Percentiles rank a stretch among this genome's conserved stretches.
Conservation (phyloP, 2,329 filamentous ascomycete species). For the Trichoderma asperellum region DNA sequence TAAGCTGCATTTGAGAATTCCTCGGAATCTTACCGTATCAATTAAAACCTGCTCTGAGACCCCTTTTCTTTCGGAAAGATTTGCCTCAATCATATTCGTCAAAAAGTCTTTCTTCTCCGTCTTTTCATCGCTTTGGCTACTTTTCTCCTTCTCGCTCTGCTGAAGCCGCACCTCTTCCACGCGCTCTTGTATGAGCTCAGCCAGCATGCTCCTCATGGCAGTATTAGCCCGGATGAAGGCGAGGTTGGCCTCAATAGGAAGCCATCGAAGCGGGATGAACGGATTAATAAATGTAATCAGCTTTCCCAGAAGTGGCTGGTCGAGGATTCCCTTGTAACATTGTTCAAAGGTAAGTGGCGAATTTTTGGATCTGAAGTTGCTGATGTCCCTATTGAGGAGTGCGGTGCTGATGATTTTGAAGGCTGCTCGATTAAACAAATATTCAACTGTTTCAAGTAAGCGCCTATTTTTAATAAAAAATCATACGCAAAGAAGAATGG, state of each 20-base stretch:
- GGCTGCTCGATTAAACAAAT: not conserved
- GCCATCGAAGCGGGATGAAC: slow-evolving; percentile 24
- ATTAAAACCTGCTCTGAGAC: slow-evolving; percentile 11
- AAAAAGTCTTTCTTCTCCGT: slow-evolving; percentile 13
- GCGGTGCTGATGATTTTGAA: slow-evolving; percentile 24
- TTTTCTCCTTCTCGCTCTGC: not conserved
- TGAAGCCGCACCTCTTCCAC: not conserved
- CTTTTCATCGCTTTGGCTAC: not conserved
- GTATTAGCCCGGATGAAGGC: slow-evolving; percentile 16
- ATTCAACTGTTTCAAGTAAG: slow-evolving; percentile 1
- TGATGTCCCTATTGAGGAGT: slow-evolving; percentile 17
- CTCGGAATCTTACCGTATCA: slow-evolving; percentile 6
- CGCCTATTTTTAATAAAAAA: not conserved
- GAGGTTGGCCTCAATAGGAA: slow-evolving; percentile 25
- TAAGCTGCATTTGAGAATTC: not conserved
- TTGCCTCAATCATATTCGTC: slow-evolving; percentile 20
- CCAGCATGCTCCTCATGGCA: slow-evolving; percentile 15
- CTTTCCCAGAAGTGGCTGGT: slow-evolving; percentile 16
- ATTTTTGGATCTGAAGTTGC: slow-evolving; percentile 9
- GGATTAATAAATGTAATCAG: slow-evolving; percentile 21
- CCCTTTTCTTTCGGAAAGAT: not conserved
- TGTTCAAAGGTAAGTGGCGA: slow-evolving; percentile 25
- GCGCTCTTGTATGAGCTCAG: slow-evolving; percentile 25
- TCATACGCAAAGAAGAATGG: not conserved
- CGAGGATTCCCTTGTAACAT: slow-evolving; percentile 20